phyloP scores from a whole-genome alignment of 495 filamentous ascomycete genomes.

The Penicillium odoratum region DNA sequence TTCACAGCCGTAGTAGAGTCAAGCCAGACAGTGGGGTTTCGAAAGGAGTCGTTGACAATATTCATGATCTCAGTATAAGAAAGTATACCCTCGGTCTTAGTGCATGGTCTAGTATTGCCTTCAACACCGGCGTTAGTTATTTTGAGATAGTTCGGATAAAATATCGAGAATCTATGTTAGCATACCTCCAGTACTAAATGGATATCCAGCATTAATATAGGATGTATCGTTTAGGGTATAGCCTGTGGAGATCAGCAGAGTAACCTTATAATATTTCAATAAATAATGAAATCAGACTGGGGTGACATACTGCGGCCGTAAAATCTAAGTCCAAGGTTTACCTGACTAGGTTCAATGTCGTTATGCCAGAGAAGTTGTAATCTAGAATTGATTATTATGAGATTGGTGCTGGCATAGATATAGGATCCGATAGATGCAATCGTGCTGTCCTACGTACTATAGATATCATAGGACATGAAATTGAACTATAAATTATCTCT shows the following conservation, averaged over 20 bases:
- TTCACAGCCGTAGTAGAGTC: background rate
- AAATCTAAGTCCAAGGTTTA: slow-evolving; percentile 39
- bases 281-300: too few relatives aligned
- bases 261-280: too few relatives aligned
- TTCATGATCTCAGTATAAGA: background rate
- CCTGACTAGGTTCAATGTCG: slow-evolving; percentile 29
- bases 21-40: background rate
- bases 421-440: slow-evolving; percentile 23
- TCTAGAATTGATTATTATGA: slow-evolving; percentile 33
- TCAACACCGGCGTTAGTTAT: background rate
- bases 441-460: slow-evolving; percentile 27
- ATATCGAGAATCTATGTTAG: too few relatives aligned
- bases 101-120: background rate
- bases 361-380: slow-evolving; percentile 37
- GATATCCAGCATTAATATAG: background rate
- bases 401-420: slow-evolving; percentile 31
- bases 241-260: background rate
- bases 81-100: background rate
- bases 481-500: background rate
- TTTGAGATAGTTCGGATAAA: background rate
- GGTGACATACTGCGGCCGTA: slow-evolving; percentile 28
- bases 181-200: background rate
- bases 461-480: slow-evolving; percentile 35
- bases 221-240: background rate
- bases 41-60: background rate